Evolutionary conservation across 164 flowering plant genomes (phyloP).

Genomic region (Stephania yunnanensis): DNA sequence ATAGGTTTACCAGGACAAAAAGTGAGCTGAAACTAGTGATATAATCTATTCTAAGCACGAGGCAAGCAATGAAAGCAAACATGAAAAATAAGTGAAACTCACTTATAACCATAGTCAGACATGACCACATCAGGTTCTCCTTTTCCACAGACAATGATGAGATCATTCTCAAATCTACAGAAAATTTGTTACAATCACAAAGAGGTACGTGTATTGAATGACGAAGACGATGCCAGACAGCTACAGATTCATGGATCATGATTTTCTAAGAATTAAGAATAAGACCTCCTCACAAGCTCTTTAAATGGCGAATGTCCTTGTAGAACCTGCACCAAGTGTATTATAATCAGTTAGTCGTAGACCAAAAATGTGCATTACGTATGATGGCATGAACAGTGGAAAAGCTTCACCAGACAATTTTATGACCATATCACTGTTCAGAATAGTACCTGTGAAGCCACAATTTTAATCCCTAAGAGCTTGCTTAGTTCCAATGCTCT

Average conservation of each 20-base stretch:
- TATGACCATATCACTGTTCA: background rate
- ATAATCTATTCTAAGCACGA: background rate
- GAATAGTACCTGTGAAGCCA: conserved; percentile 55
- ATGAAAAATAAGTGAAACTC: conserved; percentile 17
- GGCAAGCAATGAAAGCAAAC: background rate
- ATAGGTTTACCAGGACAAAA: background rate
- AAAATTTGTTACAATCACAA: conserved; percentile 1
- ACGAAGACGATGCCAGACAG: background rate
- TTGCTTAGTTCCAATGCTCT: conserved; percentile 59
- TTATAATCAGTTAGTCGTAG: background rate
- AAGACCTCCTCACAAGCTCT: conserved; percentile 51
- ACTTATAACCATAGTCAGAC: conserved; percentile 86
- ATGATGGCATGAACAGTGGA: background rate
- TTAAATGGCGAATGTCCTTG: conserved; percentile 84
- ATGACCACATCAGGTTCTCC: conserved; percentile 87
- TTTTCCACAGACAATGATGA: conserved; percentile 75
- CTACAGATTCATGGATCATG: conserved; percentile 1
- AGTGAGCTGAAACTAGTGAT: background rate
- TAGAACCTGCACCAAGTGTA: conserved; percentile 49
- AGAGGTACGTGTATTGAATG: background rate
- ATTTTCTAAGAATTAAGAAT: background rate
- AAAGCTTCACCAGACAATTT: background rate
- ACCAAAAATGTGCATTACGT: background rate
- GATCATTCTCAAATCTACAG: conserved; percentile 58
- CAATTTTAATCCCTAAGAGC: conserved; percentile 52